phyloP scores from a whole-genome alignment of 345 rosid genomes.

The Arabidopsis arenosa region DNA sequence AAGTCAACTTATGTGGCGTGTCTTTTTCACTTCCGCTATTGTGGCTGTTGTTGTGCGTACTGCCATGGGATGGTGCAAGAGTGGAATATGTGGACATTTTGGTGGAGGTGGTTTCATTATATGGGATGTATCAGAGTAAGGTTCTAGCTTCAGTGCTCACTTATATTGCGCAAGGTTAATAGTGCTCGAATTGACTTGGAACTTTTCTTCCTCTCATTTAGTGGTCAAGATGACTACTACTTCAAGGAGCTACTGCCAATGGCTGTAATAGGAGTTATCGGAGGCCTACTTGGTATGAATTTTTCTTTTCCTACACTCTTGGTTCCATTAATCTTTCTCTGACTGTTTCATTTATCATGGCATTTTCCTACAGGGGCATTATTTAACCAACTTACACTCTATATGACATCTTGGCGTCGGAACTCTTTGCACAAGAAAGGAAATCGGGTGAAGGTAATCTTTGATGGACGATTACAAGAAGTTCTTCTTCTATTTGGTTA shows the following conservation, averaged over 20 bases:
- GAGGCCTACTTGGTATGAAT: slow-evolving; percentile 84
- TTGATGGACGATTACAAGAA: not conserved
- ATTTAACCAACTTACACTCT: slow-evolving; percentile 90
- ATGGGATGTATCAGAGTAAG: slow-evolving; percentile 96
- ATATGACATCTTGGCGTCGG: slow-evolving; percentile 84
- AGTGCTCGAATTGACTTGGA: slow-evolving; percentile 23
- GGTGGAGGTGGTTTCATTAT: slow-evolving; percentile 96
- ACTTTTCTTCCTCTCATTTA: slow-evolving; percentile 40
- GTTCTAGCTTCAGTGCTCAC: slow-evolving; percentile 43
- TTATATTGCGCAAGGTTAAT: not conserved
- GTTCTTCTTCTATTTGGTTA: slow-evolving; percentile 10
- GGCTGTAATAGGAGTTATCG: slow-evolving; percentile 94
- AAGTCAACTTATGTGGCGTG: slow-evolving; percentile 99
- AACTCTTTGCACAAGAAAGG: slow-evolving; percentile 90
- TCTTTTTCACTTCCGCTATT: slow-evolving; percentile 94
- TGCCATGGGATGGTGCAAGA: slow-evolving; percentile 97
- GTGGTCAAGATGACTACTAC: slow-evolving; percentile 98
- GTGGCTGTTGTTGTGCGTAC: slow-evolving; percentile 98
- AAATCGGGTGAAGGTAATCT: slow-evolving; percentile 75
- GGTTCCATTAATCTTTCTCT: slow-evolving; percentile 28
- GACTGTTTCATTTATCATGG: slow-evolving; percentile 26
- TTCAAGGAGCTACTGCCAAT: slow-evolving; percentile 91
- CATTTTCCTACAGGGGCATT: slow-evolving; percentile 67
- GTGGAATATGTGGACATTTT: slow-evolving; percentile 96
- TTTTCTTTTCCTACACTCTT: slow-evolving; percentile 17